Evolutionary conservation across 306 rosid genomes (phyloP), one percentile per base, ranked within the genome.

Genomic region (Rubus parviflorus): DNA sequence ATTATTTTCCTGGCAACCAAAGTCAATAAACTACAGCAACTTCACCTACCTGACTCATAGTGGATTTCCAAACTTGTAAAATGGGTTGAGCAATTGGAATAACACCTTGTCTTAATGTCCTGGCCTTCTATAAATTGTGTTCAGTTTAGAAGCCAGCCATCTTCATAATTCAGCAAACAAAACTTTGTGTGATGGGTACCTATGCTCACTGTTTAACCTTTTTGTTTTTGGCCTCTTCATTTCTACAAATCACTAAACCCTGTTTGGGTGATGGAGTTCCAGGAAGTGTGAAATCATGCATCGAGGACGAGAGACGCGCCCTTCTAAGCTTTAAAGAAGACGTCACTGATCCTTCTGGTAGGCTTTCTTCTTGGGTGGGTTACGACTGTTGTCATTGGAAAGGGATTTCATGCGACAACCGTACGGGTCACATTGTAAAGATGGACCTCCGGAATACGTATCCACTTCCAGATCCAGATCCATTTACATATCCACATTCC

Each of bases 271-370:
- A 51, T 15, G 56, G 56, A 51, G n/a, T 15, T 51, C 56, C 60
- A 19, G 25, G 25, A 6, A 54, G 11, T 54, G 25, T 54, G 60
- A 54, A 54, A n/a, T 54, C 60, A 54, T 87, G 88, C 70, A 12
- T 66, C 37, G 71, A 81, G 60, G 77, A 81, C 10, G 81, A 87
- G 56, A 25, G 73, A 64, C 84, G 84, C 42, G 86, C 84, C 64
- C 79, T 84, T 4, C 8, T 77, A 40, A 77, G 75, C 70, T 87
- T 81, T 74, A 87, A 70, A 77, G 38, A 45, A 58, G 90, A 86
- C 25, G 77, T 87, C 42, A 6, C 60, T 7, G 88, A 86, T 81
- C 86, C 81, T 16, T 22, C 8, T 0, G 77, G 61, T 15, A 41
- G 67, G 22, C 77, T 86, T 15, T 82, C 68, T 16, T 86, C 84